Base-by-base conservation (phyloP, 352 stramenopile species). In the Pythium pyrilobum region DNA sequence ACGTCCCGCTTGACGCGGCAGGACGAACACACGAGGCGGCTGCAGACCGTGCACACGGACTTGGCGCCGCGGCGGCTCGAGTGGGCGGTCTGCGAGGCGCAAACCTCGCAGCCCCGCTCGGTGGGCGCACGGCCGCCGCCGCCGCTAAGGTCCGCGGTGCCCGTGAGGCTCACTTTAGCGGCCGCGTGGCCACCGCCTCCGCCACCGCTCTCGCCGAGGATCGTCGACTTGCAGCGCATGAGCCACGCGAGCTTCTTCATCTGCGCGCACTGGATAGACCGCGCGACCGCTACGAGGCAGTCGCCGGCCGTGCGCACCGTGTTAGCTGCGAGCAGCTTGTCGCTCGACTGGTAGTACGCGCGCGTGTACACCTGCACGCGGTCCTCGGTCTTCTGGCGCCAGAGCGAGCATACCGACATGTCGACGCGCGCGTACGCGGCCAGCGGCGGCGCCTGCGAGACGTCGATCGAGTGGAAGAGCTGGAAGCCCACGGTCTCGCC, bases 161-260 rank as follows among this genome's bases (percentile, higher is more conserved):
- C n/a, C 12, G 21, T 40, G 21, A 53, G 31, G 20, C 42, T 52
- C 29, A n/a, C 28, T 39, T 18, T 36, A 20, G 24, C 63, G 55
- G 16, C 57, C 56, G 36, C 42, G n/a, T 24, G 56, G 38, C 29
- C 34, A 54, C 2, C 59, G 56, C 37, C 62, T 44, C 9, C 56
- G 60, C 32, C 61, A 42, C 9, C 64, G 54, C 7, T 20, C 23
- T 20, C 42, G 29, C 36, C 24, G 9, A 42, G 36, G 9, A 37
- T 58, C 47, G 25, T 16, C 2, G 38, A 20, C 52, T 65, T 72
- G 66, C 24, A 67, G 44, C 38, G 58, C 58, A 81, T 46, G 59
- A 80, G 65, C 74, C 77, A 88, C 52, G 72, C 52, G 15, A 87
- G 74, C 50, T 87, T 89, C 39, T 80, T 79, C 73, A 84, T 83